phyloP scores from a whole-genome alignment of 495 filamentous ascomycete species.

The Bombardia bombarda region DNA sequence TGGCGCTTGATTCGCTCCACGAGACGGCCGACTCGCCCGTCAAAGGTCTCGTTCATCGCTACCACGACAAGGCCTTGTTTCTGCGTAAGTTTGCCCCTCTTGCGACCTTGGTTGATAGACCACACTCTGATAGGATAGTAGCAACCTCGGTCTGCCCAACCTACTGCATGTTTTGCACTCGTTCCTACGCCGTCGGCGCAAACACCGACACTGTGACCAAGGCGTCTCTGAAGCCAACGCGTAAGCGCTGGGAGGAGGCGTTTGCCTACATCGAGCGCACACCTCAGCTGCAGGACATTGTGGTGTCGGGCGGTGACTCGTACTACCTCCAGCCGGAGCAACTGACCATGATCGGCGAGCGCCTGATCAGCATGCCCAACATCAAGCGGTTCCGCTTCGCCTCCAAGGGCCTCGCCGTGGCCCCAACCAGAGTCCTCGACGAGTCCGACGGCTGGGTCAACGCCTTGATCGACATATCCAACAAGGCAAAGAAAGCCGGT shows the following conservation, averaged over 20 bases:
- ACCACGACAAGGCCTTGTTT: slow-evolving; percentile 52
- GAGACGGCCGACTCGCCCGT: slow-evolving; percentile 42
- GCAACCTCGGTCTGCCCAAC: slow-evolving; percentile 50
- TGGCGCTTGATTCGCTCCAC: slow-evolving; percentile 36
- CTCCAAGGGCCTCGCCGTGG: slow-evolving; percentile 47
- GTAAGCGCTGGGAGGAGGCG: slow-evolving; percentile 34
- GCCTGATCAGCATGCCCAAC: slow-evolving; percentile 29
- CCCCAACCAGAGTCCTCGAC: slow-evolving; percentile 43
- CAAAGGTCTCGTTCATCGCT: slow-evolving; percentile 47
- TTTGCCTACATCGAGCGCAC: slow-evolving; percentile 44
- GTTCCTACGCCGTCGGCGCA: slow-evolving; percentile 48
- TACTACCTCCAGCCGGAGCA: slow-evolving; percentile 38
- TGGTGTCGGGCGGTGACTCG: slow-evolving; percentile 51
- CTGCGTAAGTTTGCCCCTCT: slow-evolving; percentile 35
- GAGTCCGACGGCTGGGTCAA: slow-evolving; percentile 42
- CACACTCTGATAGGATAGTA: too few species aligned
- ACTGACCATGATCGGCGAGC: slow-evolving; percentile 30
- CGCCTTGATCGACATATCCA: slow-evolving; percentile 38
- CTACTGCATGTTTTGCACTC: slow-evolving; percentile 51
- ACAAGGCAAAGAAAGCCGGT: slow-evolving; percentile 37
- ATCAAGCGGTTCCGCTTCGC: slow-evolving; percentile 49
- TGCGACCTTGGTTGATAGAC: too few species aligned
- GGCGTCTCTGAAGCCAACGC: slow-evolving; percentile 31
- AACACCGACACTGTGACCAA: slow-evolving; percentile 44
- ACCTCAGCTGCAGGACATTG: slow-evolving; percentile 42